A percentile compares a stretch with the other conserved stretches of the same genome.
phyloP scores from a whole-genome alignment of 75 land plant genomes.

The Chamaecyparis obtusa region DNA sequence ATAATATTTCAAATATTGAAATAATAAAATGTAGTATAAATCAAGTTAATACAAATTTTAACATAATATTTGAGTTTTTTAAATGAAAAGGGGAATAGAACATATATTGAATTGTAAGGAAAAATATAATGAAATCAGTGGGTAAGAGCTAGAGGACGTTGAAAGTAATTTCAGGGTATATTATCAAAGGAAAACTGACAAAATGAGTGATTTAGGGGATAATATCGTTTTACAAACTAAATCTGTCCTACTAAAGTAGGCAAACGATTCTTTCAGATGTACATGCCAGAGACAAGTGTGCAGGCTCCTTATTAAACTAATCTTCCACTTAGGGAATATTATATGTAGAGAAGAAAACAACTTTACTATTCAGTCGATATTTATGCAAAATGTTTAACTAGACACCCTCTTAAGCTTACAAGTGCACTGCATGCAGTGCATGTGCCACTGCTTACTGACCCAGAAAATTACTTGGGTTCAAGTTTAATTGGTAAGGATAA shows the following conservation, averaged over 20 bases:
- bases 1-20: too few relatives aligned
- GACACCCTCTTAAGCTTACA: not conserved
- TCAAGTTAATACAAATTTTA: too few relatives aligned
- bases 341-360: not conserved
- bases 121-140: not conserved
- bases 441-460: not conserved
- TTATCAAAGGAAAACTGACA: not conserved
- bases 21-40: too few relatives aligned
- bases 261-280: not conserved
- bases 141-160: not conserved
- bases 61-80: too few relatives aligned
- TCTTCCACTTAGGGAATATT: not conserved
- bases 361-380: not conserved
- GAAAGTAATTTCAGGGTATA: not conserved
- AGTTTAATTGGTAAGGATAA: not conserved
- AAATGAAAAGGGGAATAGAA: too few relatives aligned
- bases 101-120: not conserved
- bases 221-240: not conserved
- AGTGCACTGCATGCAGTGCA: not conserved
- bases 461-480: not conserved
- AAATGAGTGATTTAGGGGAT: not conserved
- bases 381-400: not conserved
- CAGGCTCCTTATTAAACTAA: not conserved
- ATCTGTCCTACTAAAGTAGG: not conserved
- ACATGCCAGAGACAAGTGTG: not conserved